Base-by-base conservation (phyloP, 2,329 filamentous ascomycete species). In the Ilyonectria robusta region DNA sequence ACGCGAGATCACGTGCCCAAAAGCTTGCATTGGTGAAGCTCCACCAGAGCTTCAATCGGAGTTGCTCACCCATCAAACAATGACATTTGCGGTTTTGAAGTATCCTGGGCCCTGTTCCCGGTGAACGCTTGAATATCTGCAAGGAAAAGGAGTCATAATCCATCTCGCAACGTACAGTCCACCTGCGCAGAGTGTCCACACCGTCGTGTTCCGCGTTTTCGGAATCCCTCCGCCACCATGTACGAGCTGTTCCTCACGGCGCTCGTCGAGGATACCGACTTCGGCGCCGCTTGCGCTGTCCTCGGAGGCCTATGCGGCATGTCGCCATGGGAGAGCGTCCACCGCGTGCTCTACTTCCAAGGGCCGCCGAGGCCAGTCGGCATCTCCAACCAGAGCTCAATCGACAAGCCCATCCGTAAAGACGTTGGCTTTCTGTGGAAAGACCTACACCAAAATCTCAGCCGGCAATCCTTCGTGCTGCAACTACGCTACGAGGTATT, bases 161-260 rank as follows among this genome's bases (percentile, higher is more conserved):
- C 6, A 13, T 31, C 33, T 57, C 15, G 10, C 17, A n/a, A 19
- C 11, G 48, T 21, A 6, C 10, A 19, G 8, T 33, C 17, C 29
- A 8, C 23, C 50, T 19, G 31, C 19, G 10, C 44, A 23, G 9
- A 23, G 44, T 23, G 44, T 13, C 19, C 19, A 10, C 9, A 21
- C 44, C 19, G 19, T 9, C 44, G 44, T 21, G 9, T 23, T 23
- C 19, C 10, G 44, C 44, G n/a, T 46, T 21, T 21, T 46, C 42
- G 44, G 44, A 21, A 59, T 7, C 35, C 23, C 37, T 31, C 46
- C 26, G 58, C 64, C 63, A 69, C 17, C 57, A 90, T 89, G 87
- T 85, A 89, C 74, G 88, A 91, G 77, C 79, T 91, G 19, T 90
- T 89, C 72, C 82, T 91, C 64, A 87, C 87, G 4, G 84, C 86